Percentiles rank a stretch among this genome's conserved stretches.
Evolutionary conservation across 1,139 yeast species (phyloP).

Genomic region (Hansenula lynferdii): DNA sequence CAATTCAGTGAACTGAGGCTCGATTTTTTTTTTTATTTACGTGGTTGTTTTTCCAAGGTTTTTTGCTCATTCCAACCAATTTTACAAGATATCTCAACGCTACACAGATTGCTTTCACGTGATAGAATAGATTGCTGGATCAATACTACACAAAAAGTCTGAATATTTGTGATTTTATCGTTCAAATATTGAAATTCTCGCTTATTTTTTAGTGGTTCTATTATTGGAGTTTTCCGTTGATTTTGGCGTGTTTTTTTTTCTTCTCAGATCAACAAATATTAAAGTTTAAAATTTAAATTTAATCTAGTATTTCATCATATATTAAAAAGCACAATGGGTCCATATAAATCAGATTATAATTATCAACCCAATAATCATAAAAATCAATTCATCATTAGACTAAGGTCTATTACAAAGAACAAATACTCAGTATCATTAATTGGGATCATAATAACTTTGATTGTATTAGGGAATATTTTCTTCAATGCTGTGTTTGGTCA

Average conservation of each 20-base stretch:
- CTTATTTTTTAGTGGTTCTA: too few relatives aligned
- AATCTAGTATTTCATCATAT: too few relatives aligned
- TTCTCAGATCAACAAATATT: too few relatives aligned
- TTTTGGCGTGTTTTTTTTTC: too few relatives aligned
- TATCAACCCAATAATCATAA: not conserved
- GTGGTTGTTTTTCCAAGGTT: not conserved
- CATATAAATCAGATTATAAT: not conserved
- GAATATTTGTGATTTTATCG: too few relatives aligned
- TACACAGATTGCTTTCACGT: not conserved
- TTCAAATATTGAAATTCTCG: too few relatives aligned
- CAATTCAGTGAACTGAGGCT: too few relatives aligned
- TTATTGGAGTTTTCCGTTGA: too few relatives aligned
- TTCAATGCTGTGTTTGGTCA: slow-evolving; percentile 8
- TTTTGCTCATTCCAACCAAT: not conserved
- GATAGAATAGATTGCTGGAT: not conserved
- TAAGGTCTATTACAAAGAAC: not conserved
- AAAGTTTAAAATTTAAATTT: too few relatives aligned
- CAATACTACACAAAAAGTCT: not conserved
- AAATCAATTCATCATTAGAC: not conserved
- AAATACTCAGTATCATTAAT: slow-evolving; percentile 6
- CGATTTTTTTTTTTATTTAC: not conserved
- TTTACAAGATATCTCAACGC: too few relatives aligned
- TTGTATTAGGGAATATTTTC: slow-evolving; percentile 12
- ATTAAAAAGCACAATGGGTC: not conserved
- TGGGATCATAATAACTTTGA: slow-evolving; percentile 10